A percentile compares a stretch with the other conserved stretches of the same genome.
Conservation (phyloP, 2,329 filamentous ascomycete genomes). For the Ceratocystis papillata region DNA sequence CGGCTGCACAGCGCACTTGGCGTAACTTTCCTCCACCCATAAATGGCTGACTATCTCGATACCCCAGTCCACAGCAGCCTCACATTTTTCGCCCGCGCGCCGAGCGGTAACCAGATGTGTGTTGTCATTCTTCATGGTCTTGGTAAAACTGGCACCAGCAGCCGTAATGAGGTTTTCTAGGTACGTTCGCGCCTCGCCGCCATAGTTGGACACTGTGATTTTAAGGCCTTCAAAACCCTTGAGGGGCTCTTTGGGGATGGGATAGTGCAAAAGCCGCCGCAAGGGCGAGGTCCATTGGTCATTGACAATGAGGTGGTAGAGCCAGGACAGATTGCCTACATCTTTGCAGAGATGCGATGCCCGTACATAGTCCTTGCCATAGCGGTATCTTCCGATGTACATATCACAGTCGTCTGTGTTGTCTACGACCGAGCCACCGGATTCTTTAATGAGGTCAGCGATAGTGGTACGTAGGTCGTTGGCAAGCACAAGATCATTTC, state of each 20-base stretch:
- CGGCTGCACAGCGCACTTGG: conserved; percentile 66
- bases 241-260: conserved; percentile 64
- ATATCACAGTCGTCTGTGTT: conserved; percentile 63
- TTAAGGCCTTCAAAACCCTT: conserved; percentile 64
- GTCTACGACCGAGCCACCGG: conserved; percentile 58
- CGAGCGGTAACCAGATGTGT: conserved; percentile 92
- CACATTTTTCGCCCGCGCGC: conserved; percentile 81
- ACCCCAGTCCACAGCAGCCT: conserved; percentile 84
- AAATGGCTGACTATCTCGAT: conserved; percentile 86
- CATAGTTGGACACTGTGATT: conserved; percentile 93
- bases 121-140: conserved; percentile 89
- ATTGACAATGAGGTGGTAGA: conserved; percentile 81
- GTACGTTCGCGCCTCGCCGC: conserved; percentile 84
- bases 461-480: conserved; percentile 56
- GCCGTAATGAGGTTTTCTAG: conserved; percentile 83
- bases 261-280: conserved; percentile 78
- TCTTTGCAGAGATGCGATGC: conserved; percentile 70
- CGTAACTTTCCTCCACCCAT: conserved; percentile 96
- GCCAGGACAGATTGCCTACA: conserved; percentile 86
- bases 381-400: conserved; percentile 77
- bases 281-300: conserved; percentile 83
- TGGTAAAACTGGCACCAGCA: conserved; percentile 78
- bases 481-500: conserved; percentile 60
- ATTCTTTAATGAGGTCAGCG: conserved; percentile 55
- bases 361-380: conserved; percentile 63